Evolutionary conservation across 2,329 filamentous ascomycete genomes (phyloP).

Genomic region (Nemania abortiva): DNA sequence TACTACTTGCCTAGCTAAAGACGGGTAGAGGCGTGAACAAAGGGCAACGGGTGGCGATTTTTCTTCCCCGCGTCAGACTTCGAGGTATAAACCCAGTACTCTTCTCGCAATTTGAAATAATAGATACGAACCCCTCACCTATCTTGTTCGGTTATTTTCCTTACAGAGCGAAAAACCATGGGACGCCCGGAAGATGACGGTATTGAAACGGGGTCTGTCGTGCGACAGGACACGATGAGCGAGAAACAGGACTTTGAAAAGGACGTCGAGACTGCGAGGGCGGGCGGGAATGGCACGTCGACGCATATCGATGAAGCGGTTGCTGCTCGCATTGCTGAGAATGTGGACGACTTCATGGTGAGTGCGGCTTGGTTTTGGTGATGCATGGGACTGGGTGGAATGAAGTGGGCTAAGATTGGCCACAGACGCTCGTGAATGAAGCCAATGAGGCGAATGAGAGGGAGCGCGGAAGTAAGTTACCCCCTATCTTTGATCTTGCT

Average conservation of each 20-base stretch:
- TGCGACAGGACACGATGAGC: constrained; percentile 35
- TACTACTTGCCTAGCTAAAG: not conserved
- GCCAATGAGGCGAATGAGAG: constrained; percentile 56
- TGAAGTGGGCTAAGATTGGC: constrained; percentile 5
- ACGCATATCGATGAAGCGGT: constrained; percentile 46
- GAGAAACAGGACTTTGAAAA: constrained; percentile 41
- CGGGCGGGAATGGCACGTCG: constrained; percentile 22
- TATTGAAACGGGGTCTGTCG: constrained; percentile 35
- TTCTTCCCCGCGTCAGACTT: not conserved
- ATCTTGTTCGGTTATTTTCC: not conserved
- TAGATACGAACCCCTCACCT: not conserved
- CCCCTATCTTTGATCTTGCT: not conserved
- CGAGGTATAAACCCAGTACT: not conserved
- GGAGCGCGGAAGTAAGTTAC: constrained; percentile 50
- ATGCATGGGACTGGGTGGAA: not conserved
- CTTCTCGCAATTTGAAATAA: not conserved
- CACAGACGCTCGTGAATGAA: constrained; percentile 50
- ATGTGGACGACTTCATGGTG: constrained; percentile 51
- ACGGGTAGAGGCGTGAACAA: not conserved
- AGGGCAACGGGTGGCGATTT: not conserved
- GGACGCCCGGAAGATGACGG: constrained; percentile 15
- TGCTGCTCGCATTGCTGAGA: constrained; percentile 48
- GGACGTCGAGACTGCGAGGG: constrained; percentile 35
- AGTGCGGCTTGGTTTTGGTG: constrained; percentile 5
- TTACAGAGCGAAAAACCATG: constrained; percentile 7